phyloP scores from a whole-genome alignment of 768 basidiomycete genomes.

The Mycena metata region DNA sequence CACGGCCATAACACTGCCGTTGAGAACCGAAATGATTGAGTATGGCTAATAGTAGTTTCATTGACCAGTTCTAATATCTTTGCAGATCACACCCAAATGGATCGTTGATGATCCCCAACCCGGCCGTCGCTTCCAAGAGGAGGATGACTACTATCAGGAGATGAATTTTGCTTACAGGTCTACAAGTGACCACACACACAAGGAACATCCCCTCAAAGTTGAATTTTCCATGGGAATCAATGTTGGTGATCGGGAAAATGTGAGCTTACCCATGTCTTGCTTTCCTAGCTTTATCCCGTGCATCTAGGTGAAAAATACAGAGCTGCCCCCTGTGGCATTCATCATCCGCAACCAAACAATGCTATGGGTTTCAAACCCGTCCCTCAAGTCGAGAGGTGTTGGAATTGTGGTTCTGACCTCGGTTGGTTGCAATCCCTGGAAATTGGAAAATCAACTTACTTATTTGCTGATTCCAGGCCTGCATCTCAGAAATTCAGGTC shows the following conservation, averaged over 20 bases:
- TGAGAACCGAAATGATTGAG: constrained; percentile 14
- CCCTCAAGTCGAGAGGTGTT: neutral
- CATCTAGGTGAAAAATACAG: neutral
- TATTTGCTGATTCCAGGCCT: neutral
- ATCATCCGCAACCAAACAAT: constrained; percentile 8
- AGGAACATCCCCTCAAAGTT: neutral
- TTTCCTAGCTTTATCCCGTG: neutral
- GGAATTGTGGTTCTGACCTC: constrained; percentile 1
- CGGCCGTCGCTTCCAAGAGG: neutral
- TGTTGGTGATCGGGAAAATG: neutral
- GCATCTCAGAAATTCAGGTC: neutral
- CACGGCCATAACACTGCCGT: neutral
- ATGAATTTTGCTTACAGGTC: neutral
- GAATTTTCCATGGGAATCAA: constrained; percentile 19
- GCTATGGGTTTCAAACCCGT: neutral
- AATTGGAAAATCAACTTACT: no score
- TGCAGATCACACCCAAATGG: constrained; percentile 13
- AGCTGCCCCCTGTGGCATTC: neutral
- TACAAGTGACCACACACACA: neutral
- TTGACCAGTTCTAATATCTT: neutral
- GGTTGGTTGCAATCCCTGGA: neutral
- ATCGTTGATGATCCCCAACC: neutral
- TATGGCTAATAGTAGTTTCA: neutral
- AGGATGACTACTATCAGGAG: neutral
- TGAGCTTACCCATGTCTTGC: neutral